Evolutionary conservation across 2,329 filamentous ascomycete genomes (phyloP), one percentile per base, ranked within the genome.

Genomic region (Colletotrichum truncatum): DNA sequence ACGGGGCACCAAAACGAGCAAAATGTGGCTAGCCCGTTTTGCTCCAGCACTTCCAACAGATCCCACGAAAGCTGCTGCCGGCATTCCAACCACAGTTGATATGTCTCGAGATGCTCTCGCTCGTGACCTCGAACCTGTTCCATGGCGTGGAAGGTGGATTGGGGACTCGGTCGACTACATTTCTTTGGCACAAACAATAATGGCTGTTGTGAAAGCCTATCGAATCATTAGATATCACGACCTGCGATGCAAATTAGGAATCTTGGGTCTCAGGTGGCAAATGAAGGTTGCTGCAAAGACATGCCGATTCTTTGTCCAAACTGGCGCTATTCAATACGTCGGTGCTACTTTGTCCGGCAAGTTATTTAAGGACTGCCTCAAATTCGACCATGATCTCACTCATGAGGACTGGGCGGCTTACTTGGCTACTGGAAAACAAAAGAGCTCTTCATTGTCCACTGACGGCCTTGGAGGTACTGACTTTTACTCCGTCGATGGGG

Each of bases 331-430:
- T 18, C 82, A 83, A 48, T 89, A 87, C 67, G 84, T 87, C 3
- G 85, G 85, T 4, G 87, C 86, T 4, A 83, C 82, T 36, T 83
- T 87, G 10, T 78, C 81, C 14, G 80, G 82, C 32, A 82, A 82
- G 58, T 77, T 89, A 6, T 89, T 85, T 76, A 88, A 87, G 68
- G 87, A 89, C 69, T 90, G 88, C 69, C 80, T 90, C 66, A 87
- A 86, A 67, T 89, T 84, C 61, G 76, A 84, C 48, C 80, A 87
- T 45, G 85, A 89, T 6, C 81, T 88, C 30, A 86, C 82, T 11
- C 70, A 82, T 2, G 82, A 84, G 21, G 87, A 89, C 68, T 89
- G 87, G 87, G 77, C 81, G 6, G 76, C 82, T 16, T 87, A 85
- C 63, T 77, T 87, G 21, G 81, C 84, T 3, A 86, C 84, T 0